Evolutionary conservation across 2,329 filamentous ascomycete species (phyloP).

Genomic region (Macrophomina pseudophaseolina): DNA sequence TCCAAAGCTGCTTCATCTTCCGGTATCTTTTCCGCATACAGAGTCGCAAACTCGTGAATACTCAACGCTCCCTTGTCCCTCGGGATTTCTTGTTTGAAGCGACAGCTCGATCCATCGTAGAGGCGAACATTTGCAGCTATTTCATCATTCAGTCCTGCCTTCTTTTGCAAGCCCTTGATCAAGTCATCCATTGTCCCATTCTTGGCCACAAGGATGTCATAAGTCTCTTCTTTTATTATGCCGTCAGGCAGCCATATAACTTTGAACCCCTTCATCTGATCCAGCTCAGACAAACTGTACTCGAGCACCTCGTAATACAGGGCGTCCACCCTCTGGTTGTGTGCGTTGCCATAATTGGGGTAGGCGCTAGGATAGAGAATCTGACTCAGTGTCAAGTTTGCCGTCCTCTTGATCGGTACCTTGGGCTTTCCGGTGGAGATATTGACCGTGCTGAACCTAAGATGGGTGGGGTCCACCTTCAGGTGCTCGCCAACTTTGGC

Average conservation of each 20-base stretch:
- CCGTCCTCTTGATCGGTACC: slow-evolving; percentile 73
- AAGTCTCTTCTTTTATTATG: slow-evolving; percentile 85
- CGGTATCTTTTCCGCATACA: slow-evolving; percentile 82
- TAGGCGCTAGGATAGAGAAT: slow-evolving; percentile 77
- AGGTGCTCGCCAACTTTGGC: slow-evolving; percentile 82
- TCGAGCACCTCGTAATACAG: slow-evolving; percentile 94
- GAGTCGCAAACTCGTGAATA: slow-evolving; percentile 81
- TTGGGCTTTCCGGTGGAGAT: slow-evolving; percentile 78
- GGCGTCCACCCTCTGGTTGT: slow-evolving; percentile 73
- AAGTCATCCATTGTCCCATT: slow-evolving; percentile 81
- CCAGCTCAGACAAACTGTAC: slow-evolving; percentile 89
- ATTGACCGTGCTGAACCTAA: slow-evolving; percentile 90
- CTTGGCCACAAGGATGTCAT: slow-evolving; percentile 86
- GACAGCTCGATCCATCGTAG: slow-evolving; percentile 81
- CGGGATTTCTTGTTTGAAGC: slow-evolving; percentile 79
- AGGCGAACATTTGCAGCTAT: slow-evolving; percentile 74
- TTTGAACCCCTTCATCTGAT: slow-evolving; percentile 88
- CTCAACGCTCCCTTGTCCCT: slow-evolving; percentile 75
- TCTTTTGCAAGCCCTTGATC: slow-evolving; percentile 76
- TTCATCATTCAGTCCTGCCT: slow-evolving; percentile 79
- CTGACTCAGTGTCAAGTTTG: slow-evolving; percentile 71
- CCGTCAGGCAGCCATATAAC: slow-evolving; percentile 87
- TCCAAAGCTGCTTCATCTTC: slow-evolving; percentile 66
- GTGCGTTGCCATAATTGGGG: slow-evolving; percentile 69
- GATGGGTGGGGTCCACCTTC: slow-evolving; percentile 78